Base-by-base conservation (phyloP, 768 basidiomycete species). In the Boletus fagicola region DNA sequence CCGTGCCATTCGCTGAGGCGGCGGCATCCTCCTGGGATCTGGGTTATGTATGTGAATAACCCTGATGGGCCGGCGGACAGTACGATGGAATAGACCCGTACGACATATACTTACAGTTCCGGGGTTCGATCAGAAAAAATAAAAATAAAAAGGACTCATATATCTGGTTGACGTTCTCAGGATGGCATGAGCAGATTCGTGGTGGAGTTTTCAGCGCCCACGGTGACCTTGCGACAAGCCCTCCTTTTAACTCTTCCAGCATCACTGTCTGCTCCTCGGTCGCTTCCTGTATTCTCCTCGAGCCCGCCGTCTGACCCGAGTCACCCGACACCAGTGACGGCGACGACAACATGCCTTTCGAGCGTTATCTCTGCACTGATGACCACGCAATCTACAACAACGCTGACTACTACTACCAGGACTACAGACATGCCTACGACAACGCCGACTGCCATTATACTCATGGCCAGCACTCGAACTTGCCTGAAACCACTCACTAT, bases 261-360 rank as follows among this genome's bases (percentile, higher is more conserved):
- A n/a, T 18, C 20, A 31, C 31, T 18, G 28, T 33, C 11, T 15
- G 13, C 36, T 24, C 51, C 15, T 52, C 38, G 20, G 16, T 26
- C 24, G 30, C 16, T 44, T 35, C 43, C 2, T 24, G 9, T 15
- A 15, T 24, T 20, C 36, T 20, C 31, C 31, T 30, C 10, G 7
- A 22, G 28, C 49, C 26, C 18, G 26, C 10, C 40, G 45, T 50
- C 56, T 49, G 18, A 52, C 51, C n/a, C 43, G 33, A 54, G 47
- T n/a, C 15, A 52, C 51, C n/a, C 43, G 33, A 54, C 49, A 22
- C 15, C 53, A 11, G 24, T 50, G 35, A 36, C 63, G 11, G n/a
- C 51, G 46, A 44, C 59, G 28, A 50, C 54, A 55, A 54, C 53
- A 77, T 77, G 77, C 78, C 78, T 18, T 79, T 79, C 59, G 71